Conservation (phyloP, 768 basidiomycete species). For the Boletus huronensis region DNA sequence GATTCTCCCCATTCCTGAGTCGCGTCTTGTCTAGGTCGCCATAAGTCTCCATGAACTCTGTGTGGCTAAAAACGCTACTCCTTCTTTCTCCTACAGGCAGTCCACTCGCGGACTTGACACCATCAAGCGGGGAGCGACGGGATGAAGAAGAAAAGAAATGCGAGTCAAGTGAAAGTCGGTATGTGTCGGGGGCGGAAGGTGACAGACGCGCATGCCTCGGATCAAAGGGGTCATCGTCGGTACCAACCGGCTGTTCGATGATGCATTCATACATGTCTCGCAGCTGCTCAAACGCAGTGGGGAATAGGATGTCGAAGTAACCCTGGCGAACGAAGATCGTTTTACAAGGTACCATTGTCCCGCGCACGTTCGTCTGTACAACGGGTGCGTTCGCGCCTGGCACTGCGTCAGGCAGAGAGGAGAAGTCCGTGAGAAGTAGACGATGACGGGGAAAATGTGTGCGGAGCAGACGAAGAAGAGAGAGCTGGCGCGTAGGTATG, state of each 20-base stretch:
- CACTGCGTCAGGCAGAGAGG: slow-evolving; percentile 80
- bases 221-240: slow-evolving; percentile 12
- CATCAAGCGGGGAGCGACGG: slow-evolving; percentile 62
- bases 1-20: slow-evolving; percentile 80
- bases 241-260: slow-evolving; percentile 55
- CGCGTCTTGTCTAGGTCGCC: slow-evolving; percentile 70
- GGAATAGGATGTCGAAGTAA: slow-evolving; percentile 99
- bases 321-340: slow-evolving; percentile 93
- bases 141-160: slow-evolving; percentile 63
- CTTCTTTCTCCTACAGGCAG: slow-evolving; percentile 78
- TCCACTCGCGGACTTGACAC: slow-evolving; percentile 71
- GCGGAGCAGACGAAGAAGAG: slow-evolving; percentile 79
- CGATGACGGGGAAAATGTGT: slow-evolving; percentile 87
- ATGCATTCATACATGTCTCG: slow-evolving; percentile 88
- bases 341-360: slow-evolving; percentile 81
- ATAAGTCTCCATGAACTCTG: slow-evolving; percentile 85
- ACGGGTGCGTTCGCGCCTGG: slow-evolving; percentile 72
- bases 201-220: slow-evolving; percentile 40
- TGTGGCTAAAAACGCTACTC: slow-evolving; percentile 82
- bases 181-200: slow-evolving; percentile 49
- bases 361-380: slow-evolving; percentile 88
- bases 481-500: slow-evolving; percentile 86
- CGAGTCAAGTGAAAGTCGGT: slow-evolving; percentile 50
- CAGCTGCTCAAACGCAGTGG: slow-evolving; percentile 81
- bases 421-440: slow-evolving; percentile 93